Evolutionary conservation across 495 filamentous ascomycete genomes (phyloP), one percentile per base, ranked within the genome.

Genomic region (Penicillium malachiteum): DNA sequence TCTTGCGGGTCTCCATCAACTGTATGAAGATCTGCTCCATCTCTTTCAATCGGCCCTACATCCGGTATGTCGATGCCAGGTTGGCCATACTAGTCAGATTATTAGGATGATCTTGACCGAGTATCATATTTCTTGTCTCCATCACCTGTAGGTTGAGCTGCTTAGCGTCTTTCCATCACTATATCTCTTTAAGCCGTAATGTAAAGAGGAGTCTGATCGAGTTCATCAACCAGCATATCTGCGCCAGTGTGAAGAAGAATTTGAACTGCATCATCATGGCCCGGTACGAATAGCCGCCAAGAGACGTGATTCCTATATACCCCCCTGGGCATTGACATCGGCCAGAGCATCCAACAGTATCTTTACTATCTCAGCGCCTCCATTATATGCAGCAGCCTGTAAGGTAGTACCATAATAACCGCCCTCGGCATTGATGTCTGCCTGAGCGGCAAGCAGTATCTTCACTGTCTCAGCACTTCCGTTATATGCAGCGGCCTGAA

Each of bases 401-500:
- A 46, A 17, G n/a, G 46, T 26, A 49, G 41, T 34, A 16, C 40
- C 14, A 13, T 38, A 37, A 21, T 38, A 3, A 12, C 40, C 32
- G n/a, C 8, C 26, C 12, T 38, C 8, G 39, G 49, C 35, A 33
- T 52, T 52, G 49, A 52, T 18, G 51, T 59, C 56, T 26, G 56
- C 56, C 8, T 35, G n/a, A 16, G 46, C 50, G 32, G 54, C 21
- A 8, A 59, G 45, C 26, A 59, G 45, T 10, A 59, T 38, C 30
- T 37, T 38, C 10, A 59, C 50, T 48, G 43, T 48, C 33, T 59
- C 51, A 32, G 35, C 18, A 45, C 45, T 38, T 39, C 55, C 55
- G 2, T 4, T n/a, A n/a, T 3, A 7, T 14, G 47, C 39, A 42
- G 39, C 39, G n/a, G 39, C 39, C 39, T 42, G 39, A 7, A 42